These are phyloP conservation scores for Hydnomerulius pinastri DNA, from an alignment of 768 basidiomycete genomes.

Conservation along the genomic window DNA sequence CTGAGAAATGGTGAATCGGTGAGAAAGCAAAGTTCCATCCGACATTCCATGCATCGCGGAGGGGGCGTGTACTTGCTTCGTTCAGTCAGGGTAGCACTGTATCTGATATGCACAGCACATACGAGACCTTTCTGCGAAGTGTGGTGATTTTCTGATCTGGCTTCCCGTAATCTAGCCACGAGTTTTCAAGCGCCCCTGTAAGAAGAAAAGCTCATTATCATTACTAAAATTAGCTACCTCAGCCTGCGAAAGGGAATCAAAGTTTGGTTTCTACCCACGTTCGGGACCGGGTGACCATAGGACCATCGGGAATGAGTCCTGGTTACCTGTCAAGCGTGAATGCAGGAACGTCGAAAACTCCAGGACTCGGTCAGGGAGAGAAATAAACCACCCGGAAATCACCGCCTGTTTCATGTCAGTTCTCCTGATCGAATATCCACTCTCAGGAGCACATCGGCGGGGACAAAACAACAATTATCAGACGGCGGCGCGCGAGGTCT, in stretches of 20 bases:
- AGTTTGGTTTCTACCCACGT: slow-evolving; percentile 4
- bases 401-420: not conserved
- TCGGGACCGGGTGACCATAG: slow-evolving; percentile 6
- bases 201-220: not conserved
- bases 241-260: not conserved
- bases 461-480: not conserved
- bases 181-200: slow-evolving; percentile 1
- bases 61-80: not conserved
- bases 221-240: not conserved
- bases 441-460: not conserved
- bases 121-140: not conserved
- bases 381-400: not conserved
- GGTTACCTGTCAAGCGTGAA: not conserved
- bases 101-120: not conserved
- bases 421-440: not conserved
- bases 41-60: slow-evolving; percentile 2
- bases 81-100: not conserved
- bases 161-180: slow-evolving; percentile 2
- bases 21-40: not conserved
- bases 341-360: not conserved
- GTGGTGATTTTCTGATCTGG: not conserved
- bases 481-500: not conserved
- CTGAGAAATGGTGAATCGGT: slow-evolving; percentile 6
- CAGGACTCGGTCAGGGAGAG: not conserved
- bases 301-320: not conserved